Evolutionary conservation across 495 filamentous ascomycete species (phyloP).

Genomic region (Xylaria curta): DNA sequence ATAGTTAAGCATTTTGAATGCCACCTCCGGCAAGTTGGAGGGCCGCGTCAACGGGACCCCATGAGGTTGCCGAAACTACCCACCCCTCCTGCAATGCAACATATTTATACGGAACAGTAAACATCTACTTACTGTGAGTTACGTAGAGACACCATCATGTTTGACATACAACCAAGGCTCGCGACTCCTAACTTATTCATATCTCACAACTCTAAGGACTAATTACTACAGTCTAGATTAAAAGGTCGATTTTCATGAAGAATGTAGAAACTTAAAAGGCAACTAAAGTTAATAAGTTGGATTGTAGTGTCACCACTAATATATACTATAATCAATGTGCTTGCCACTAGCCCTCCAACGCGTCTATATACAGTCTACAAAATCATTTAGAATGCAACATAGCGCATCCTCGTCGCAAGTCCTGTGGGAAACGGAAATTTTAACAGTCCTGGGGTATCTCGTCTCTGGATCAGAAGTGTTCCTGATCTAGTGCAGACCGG

Average conservation of each 20-base stretch:
- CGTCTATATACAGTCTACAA: slow-evolving; percentile 25
- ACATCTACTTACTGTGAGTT: not conserved
- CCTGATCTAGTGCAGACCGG: not conserved
- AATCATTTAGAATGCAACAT: slow-evolving; percentile 7
- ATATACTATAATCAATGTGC: slow-evolving; percentile 16
- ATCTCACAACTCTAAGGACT: not conserved
- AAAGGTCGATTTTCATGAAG: slow-evolving; percentile 2
- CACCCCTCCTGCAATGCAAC: not conserved
- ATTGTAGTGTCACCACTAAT: slow-evolving; percentile 11
- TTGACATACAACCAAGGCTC: not conserved
- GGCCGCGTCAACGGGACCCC: not conserved
- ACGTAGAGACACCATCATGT: not conserved
- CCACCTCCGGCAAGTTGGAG: not conserved
- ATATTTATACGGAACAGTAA: slow-evolving; percentile 11
- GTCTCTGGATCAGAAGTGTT: not conserved
- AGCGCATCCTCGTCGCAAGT: slow-evolving; percentile 21
- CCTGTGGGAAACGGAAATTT: slow-evolving; percentile 7
- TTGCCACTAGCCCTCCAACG: slow-evolving; percentile 10
- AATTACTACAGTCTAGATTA: not conserved
- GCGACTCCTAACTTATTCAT: not conserved
- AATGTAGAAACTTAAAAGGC: not conserved
- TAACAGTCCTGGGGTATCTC: slow-evolving; percentile 18
- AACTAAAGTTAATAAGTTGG: slow-evolving; percentile 15
- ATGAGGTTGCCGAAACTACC: not conserved
- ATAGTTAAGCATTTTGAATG: slow-evolving; percentile 4